Percentiles rank a stretch among this genome's conserved stretches.
Conservation (phyloP, 2,329 filamentous ascomycete species). For the Phaeosphaeria sp. region DNA sequence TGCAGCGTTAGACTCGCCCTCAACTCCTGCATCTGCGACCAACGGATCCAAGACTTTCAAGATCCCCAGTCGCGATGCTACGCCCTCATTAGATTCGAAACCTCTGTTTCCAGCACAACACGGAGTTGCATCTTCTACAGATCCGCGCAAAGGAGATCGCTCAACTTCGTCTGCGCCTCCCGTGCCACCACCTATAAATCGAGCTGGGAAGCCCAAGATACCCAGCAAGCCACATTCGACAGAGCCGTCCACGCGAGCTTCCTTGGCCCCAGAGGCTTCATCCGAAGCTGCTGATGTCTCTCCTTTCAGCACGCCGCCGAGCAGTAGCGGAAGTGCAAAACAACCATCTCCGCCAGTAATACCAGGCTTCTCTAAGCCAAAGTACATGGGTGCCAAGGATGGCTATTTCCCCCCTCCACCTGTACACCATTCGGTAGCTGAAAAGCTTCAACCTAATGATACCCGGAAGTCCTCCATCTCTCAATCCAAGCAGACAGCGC, state of each 20-base stretch:
- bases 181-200: constrained; percentile 76
- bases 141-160: constrained; percentile 41
- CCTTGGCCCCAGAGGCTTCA: constrained; percentile 51
- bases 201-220: constrained; percentile 78
- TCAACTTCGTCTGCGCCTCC: constrained; percentile 50
- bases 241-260: constrained; percentile 27
- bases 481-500: constrained; percentile 23
- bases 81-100: constrained; percentile 51
- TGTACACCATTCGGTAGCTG: constrained; percentile 37
- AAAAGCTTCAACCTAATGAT: constrained; percentile 30
- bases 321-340: constrained; percentile 68
- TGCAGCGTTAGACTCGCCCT: constrained; percentile 32
- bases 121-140: constrained; percentile 20
- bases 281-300: constrained; percentile 63
- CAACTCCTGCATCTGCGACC: constrained; percentile 10
- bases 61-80: constrained; percentile 49
- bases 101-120: constrained; percentile 29
- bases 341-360: constrained; percentile 31
- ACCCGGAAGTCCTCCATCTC: constrained; percentile 24
- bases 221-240: constrained; percentile 54
- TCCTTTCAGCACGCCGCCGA: constrained; percentile 86
- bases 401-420: constrained; percentile 44
- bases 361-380: constrained; percentile 33
- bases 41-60: constrained; percentile 43
- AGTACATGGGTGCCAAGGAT: constrained; percentile 28